Conservation (phyloP, 495 filamentous ascomycete genomes). For the Pseudoneurospora amorphoporcata region DNA sequence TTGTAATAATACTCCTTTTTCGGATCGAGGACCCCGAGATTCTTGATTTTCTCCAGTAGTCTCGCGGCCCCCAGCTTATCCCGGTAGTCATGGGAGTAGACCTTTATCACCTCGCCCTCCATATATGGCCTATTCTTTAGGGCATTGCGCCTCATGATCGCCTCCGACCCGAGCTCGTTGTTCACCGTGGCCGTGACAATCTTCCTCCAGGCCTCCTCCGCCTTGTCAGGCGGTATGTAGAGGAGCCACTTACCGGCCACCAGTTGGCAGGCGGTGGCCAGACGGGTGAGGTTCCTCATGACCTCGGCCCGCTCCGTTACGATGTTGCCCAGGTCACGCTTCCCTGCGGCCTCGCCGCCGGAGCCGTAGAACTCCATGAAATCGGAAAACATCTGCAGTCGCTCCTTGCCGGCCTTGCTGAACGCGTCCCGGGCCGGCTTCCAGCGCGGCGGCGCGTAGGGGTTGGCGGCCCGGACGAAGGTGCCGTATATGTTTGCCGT, state of each 20-base stretch:
- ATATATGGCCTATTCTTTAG: slow-evolving; percentile 26
- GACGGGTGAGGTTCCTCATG: slow-evolving; percentile 41
- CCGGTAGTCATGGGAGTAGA: slow-evolving; percentile 67
- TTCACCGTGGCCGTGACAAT: slow-evolving; percentile 52
- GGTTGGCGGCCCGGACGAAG: slow-evolving; percentile 52
- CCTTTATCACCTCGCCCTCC: slow-evolving; percentile 44
- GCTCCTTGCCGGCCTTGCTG: slow-evolving; percentile 22
- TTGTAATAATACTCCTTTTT: slow-evolving; percentile 65
- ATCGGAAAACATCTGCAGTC: slow-evolving; percentile 23
- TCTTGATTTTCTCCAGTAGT: slow-evolving; percentile 49
- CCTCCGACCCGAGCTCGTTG: slow-evolving; percentile 56
- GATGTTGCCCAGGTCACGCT: slow-evolving; percentile 29
- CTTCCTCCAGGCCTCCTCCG: slow-evolving; percentile 52
- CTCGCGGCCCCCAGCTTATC: slow-evolving; percentile 58
- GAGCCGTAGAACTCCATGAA: slow-evolving; percentile 15
- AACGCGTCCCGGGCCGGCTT: slow-evolving; percentile 17
- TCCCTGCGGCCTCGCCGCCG: background rate
- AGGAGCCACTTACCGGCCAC: slow-evolving; percentile 60
- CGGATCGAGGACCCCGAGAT: slow-evolving; percentile 45
- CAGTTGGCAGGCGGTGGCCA: slow-evolving; percentile 32
- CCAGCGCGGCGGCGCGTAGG: slow-evolving; percentile 23
- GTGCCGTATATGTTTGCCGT: background rate
- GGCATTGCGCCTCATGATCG: slow-evolving; percentile 50
- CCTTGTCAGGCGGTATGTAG: slow-evolving; percentile 45
- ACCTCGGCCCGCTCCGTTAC: slow-evolving; percentile 39